phyloP scores from a whole-genome alignment of 306 rosid species.

The Fragaria nilgerrensis region DNA sequence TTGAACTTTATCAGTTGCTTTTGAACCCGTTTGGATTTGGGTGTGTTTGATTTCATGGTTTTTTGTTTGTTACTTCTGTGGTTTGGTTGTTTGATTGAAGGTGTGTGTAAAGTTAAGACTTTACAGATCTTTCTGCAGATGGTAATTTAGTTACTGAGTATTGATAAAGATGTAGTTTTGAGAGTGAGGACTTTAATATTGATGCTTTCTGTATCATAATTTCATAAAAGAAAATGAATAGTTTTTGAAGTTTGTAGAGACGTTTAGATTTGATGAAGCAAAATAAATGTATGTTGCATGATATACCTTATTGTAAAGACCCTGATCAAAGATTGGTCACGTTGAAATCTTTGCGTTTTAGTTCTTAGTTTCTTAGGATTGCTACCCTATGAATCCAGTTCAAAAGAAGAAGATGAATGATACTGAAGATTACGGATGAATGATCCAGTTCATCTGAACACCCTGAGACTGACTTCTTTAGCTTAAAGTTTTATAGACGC shows the following conservation, averaged over 20 bases:
- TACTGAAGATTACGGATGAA: background rate
- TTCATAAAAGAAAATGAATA: background rate
- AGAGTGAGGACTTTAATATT: background rate
- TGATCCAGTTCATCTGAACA: background rate
- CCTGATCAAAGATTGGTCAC: background rate
- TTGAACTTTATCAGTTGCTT: background rate
- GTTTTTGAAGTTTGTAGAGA: background rate
- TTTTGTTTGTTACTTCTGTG: background rate
- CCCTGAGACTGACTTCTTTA: background rate
- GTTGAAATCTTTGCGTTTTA: background rate
- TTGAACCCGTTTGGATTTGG: background rate
- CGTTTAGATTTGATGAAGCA: background rate
- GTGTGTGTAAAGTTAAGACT: background rate
- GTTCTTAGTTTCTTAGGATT: background rate
- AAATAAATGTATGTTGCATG: background rate
- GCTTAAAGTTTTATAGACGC: background rate
- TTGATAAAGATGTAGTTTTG: background rate
- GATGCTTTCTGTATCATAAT: background rate
- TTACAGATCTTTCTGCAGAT: background rate
- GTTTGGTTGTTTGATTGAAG: background rate
- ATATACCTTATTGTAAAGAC: background rate
- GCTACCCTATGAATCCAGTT: background rate
- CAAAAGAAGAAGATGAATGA: background rate
- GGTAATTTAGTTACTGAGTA: background rate
- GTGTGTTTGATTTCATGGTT: background rate